Conservation (phyloP, 306 rosid species). For the Albizia julibrissin region DNA sequence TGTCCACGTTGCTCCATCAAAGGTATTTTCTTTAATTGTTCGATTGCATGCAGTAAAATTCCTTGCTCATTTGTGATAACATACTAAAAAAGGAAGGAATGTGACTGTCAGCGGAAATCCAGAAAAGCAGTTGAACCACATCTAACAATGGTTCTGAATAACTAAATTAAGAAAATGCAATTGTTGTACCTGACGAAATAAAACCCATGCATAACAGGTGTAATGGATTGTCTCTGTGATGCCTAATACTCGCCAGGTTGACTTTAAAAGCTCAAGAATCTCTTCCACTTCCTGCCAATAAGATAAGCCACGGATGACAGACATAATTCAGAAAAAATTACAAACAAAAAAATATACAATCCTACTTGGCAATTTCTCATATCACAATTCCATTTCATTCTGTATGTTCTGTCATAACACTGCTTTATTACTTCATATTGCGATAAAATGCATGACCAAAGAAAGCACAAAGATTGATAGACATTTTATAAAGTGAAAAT, state of each 20-base stretch:
- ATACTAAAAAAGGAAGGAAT: conserved; percentile 48
- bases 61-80: conserved; percentile 89
- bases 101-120: conserved; percentile 22
- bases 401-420: conserved; percentile 9
- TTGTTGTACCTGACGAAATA: conserved; percentile 84
- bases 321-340: conserved; percentile 23
- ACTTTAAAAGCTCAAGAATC: conserved; percentile 93
- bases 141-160: conserved; percentile 3
- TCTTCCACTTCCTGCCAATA: conserved; percentile 91
- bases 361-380: conserved; percentile 14
- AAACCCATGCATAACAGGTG: conserved; percentile 96
- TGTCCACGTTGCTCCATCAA: conserved; percentile 92
- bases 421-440: conserved; percentile 21
- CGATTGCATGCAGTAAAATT: conserved; percentile 80
- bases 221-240: conserved; percentile 93
- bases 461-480: background rate
- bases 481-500: background rate
- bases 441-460: conserved; percentile 12
- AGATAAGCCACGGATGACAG: conserved; percentile 23
- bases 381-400: conserved; percentile 1
- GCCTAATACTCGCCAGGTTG: conserved; percentile 98
- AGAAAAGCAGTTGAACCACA: conserved; percentile 16
- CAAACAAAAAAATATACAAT: background rate
- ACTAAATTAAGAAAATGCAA: conserved; percentile 18
- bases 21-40: conserved; percentile 90